These are phyloP conservation scores for Yamadazyma olivae DNA, from an alignment of 805 yeast species.

Conservation along the genomic window DNA sequence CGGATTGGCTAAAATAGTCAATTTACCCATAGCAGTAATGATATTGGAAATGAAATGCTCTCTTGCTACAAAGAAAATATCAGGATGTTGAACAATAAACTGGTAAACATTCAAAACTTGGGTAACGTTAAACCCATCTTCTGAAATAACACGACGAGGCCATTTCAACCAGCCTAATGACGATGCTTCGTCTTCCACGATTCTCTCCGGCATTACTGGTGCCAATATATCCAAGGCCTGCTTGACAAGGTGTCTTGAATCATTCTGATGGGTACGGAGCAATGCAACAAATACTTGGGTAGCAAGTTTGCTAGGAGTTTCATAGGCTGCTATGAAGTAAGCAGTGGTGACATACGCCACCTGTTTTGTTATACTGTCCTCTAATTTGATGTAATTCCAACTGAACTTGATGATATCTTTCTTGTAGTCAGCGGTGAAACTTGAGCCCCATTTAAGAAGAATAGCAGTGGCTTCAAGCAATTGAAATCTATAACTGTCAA, in stretches of 20 bases:
- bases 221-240: constrained; percentile 88
- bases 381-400: constrained; percentile 89
- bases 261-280: constrained; percentile 78
- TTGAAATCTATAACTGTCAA: constrained; percentile 74
- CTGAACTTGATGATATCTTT: constrained; percentile 90
- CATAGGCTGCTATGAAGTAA: constrained; percentile 80
- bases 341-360: constrained; percentile 90
- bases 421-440: constrained; percentile 53
- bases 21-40: constrained; percentile 87
- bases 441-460: constrained; percentile 66
- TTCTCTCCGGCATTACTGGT: constrained; percentile 74
- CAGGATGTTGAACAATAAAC: constrained; percentile 82
- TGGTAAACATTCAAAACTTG: constrained; percentile 88
- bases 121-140: constrained; percentile 81
- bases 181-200: constrained; percentile 51
- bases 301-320: constrained; percentile 83
- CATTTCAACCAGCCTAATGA: constrained; percentile 82
- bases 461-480: constrained; percentile 78
- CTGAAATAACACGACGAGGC: constrained; percentile 89
- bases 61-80: constrained; percentile 77
- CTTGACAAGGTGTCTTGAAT: constrained; percentile 76
- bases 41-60: constrained; percentile 88
- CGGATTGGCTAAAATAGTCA: constrained; percentile 74
- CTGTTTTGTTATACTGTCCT: constrained; percentile 85
- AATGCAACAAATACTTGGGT: constrained; percentile 91